phyloP scores from a whole-genome alignment of 1,284 basidiomycete species.

The Melampsora occidentalis region DNA sequence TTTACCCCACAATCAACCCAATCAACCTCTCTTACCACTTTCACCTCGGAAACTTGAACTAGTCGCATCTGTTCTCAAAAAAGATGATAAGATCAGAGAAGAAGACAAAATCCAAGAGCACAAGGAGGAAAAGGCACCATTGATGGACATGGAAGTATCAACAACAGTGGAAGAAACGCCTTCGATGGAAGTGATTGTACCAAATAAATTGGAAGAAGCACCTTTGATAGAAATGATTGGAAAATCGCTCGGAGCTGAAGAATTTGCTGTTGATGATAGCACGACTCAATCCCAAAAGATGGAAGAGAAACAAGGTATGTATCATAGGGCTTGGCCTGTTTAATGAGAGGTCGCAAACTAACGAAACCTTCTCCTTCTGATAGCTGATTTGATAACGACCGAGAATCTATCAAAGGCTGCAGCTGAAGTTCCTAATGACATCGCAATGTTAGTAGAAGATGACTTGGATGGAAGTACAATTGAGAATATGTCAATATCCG shows the following conservation, averaged over 20 bases:
- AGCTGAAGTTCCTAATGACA: too few species aligned
- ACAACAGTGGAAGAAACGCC: background rate
- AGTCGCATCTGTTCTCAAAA: constrained; percentile 43
- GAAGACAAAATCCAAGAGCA: constrained; percentile 3
- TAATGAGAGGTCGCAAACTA: too few species aligned
- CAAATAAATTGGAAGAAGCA: background rate
- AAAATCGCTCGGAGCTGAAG: too few species aligned
- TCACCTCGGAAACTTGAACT: constrained; percentile 44
- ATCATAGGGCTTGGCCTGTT: too few species aligned
- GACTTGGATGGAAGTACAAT: constrained; percentile 42
- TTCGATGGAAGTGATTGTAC: background rate
- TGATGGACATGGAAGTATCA: background rate
- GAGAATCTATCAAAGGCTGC: too few species aligned
- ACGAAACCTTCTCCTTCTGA: too few species aligned
- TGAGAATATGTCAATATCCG: constrained; percentile 34
- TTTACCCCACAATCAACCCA: constrained; percentile 10
- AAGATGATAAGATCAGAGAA: constrained; percentile 24
- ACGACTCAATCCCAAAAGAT: background rate
- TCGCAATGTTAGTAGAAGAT: constrained; percentile 8
- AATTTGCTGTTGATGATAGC: too few species aligned
- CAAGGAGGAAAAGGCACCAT: background rate
- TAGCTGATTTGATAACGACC: too few species aligned
- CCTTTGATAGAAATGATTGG: too few species aligned
- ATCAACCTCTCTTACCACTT: constrained; percentile 39
- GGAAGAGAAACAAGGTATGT: background rate